These are phyloP conservation scores for Chaetomium fimeti DNA, from an alignment of 495 filamentous ascomycete genomes.

Conservation along the genomic window DNA sequence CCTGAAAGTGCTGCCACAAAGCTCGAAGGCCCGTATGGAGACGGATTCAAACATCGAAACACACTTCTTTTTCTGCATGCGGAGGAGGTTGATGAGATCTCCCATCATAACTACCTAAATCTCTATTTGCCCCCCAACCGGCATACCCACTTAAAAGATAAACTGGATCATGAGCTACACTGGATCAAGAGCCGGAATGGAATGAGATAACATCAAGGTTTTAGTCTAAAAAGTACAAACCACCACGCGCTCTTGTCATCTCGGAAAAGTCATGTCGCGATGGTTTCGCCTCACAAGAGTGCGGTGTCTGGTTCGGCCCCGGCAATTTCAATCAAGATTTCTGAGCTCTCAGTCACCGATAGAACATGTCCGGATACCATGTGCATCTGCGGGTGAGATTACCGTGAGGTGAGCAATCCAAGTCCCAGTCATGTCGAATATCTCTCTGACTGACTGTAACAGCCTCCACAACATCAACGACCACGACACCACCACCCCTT, in stretches of 20 bases:
- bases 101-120: too few species aligned
- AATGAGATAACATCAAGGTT: not conserved
- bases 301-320: not conserved
- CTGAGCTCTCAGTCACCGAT: slow-evolving; percentile 14
- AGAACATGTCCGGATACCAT: slow-evolving; percentile 24
- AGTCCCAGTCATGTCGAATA: not conserved
- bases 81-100: too few species aligned
- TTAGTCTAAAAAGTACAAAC: too few species aligned
- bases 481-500: slow-evolving; percentile 28
- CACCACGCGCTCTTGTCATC: too few species aligned
- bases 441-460: not conserved
- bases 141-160: too few species aligned
- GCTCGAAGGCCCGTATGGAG: not conserved
- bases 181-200: not conserved
- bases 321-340: not conserved
- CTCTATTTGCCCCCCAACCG: too few species aligned
- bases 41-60: not conserved
- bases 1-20: not conserved
- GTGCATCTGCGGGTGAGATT: slow-evolving; percentile 29
- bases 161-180: too few species aligned
- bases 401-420: slow-evolving; percentile 27
- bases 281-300: slow-evolving; percentile 6
- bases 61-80: too few species aligned
- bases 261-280: not conserved
- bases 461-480: slow-evolving; percentile 40